Percentiles rank a stretch among this genome's conserved stretches.
These are phyloP conservation scores for Fusarium papillatum DNA, from an alignment of 2,329 filamentous ascomycete species.

Conservation along the genomic window DNA sequence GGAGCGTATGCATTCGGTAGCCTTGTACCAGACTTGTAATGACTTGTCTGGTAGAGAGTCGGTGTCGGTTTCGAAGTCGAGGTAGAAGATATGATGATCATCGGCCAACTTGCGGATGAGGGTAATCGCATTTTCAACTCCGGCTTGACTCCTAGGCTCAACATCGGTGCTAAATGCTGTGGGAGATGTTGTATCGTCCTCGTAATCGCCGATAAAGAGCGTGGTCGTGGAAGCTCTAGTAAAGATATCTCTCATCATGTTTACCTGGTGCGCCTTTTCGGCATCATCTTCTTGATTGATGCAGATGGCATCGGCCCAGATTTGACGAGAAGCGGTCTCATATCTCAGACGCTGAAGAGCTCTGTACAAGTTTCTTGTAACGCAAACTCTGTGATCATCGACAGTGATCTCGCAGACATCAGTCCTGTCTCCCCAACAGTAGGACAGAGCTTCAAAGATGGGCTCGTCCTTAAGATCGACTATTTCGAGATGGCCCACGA, in stretches of 20 bases:
- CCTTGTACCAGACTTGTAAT: not conserved
- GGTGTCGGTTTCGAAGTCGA: not conserved
- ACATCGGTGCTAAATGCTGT: not conserved
- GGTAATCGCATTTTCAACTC: not conserved
- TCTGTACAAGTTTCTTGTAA: not conserved
- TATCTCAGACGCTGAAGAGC: not conserved
- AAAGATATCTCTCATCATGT: constrained; percentile 1
- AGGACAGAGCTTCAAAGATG: constrained; percentile 1
- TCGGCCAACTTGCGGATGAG: not conserved
- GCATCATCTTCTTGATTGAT: not conserved
- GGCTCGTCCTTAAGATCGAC: not conserved
- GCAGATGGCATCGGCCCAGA: not conserved
- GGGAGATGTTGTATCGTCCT: not conserved
- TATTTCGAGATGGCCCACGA: not conserved
- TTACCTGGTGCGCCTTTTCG: not conserved
- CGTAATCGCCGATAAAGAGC: not conserved
- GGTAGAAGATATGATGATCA: not conserved
- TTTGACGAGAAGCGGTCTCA: not conserved
- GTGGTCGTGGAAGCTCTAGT: not conserved
- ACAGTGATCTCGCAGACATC: not conserved
- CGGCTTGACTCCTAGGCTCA: not conserved
- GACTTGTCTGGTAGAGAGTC: not conserved
- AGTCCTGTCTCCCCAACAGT: not conserved
- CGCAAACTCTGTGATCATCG: not conserved
- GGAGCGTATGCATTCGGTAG: not conserved